Evolutionary conservation across 1,284 basidiomycete species (phyloP).

Genomic region (Melampsora abietis-canadensis): DNA sequence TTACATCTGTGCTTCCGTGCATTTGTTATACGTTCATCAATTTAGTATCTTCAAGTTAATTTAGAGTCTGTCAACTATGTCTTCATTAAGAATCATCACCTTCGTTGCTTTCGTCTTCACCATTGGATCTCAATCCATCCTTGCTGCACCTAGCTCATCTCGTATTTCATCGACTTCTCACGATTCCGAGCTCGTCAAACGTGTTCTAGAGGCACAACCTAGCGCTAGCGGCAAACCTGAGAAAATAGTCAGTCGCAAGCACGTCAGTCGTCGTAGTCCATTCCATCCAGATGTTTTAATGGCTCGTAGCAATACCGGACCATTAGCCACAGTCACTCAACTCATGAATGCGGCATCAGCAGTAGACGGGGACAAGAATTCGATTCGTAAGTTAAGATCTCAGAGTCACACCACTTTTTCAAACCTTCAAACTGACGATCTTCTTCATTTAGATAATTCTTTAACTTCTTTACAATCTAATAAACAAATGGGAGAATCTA

Average conservation of each 20-base stretch:
- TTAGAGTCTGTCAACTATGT: conserved; percentile 6
- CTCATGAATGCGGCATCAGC: neutral
- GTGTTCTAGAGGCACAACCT: neutral
- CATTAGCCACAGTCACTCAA: neutral
- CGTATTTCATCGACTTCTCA: neutral
- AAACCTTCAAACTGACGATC: no score
- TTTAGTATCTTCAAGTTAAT: no score
- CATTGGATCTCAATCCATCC: neutral
- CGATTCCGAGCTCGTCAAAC: neutral
- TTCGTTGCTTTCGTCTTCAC: neutral
- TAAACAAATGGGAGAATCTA: neutral
- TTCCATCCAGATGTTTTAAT: conserved; percentile 6
- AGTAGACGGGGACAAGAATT: neutral
- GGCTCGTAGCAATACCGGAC: neutral
- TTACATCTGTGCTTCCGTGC: neutral
- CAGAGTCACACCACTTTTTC: no score
- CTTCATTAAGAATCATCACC: neutral
- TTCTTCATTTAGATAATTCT: neutral
- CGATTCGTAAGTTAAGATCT: conserved; percentile 6
- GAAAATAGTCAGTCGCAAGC: neutral
- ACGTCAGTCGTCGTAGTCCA: conserved; percentile 7
- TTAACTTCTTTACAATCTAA: conserved; percentile 2
- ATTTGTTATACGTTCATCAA: neutral
- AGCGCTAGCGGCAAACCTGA: neutral
- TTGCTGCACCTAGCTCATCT: neutral